Conservation (phyloP, 768 basidiomycete genomes). For the Kockovaella imperatae region DNA sequence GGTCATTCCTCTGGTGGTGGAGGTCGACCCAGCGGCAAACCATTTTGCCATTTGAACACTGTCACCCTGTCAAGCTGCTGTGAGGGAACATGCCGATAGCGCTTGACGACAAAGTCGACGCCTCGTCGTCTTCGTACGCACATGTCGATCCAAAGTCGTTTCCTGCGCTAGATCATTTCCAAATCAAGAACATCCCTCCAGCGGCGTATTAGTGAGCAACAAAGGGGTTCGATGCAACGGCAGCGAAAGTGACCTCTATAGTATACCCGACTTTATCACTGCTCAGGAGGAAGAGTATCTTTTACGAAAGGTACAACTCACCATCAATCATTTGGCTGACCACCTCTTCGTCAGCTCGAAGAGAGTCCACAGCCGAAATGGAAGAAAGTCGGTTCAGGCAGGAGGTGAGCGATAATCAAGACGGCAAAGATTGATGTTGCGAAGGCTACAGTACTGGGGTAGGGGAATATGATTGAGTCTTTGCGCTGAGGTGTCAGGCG, state of each 20-base stretch:
- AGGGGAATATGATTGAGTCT: constrained; percentile 1
- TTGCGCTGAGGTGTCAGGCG: constrained; percentile 53
- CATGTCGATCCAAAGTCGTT: neutral
- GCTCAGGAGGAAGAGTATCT: constrained; percentile 68
- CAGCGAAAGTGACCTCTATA: constrained; percentile 35
- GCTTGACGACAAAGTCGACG: neutral
- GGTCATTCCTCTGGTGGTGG: too few species aligned
- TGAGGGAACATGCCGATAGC: constrained; percentile 1
- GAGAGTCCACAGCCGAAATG: constrained; percentile 74
- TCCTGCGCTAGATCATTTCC: constrained; percentile 20
- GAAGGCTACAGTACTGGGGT: constrained; percentile 46
- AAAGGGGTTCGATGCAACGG: neutral
- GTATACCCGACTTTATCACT: constrained; percentile 66
- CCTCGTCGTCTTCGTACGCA: neutral
- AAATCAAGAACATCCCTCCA: constrained; percentile 25
- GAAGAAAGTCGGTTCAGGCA: constrained; percentile 65
- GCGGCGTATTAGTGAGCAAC: constrained; percentile 31
- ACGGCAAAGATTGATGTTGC: constrained; percentile 1
- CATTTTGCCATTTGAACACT: too few species aligned
- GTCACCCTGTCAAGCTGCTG: too few species aligned
- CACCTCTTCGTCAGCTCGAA: constrained; percentile 52
- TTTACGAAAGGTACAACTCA: constrained; percentile 60
- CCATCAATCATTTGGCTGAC: neutral
- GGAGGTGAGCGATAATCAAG: constrained; percentile 48
- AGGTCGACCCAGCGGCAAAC: too few species aligned